Conservation (phyloP, 257 asterid species). For the Primulina huaijiensis region DNA sequence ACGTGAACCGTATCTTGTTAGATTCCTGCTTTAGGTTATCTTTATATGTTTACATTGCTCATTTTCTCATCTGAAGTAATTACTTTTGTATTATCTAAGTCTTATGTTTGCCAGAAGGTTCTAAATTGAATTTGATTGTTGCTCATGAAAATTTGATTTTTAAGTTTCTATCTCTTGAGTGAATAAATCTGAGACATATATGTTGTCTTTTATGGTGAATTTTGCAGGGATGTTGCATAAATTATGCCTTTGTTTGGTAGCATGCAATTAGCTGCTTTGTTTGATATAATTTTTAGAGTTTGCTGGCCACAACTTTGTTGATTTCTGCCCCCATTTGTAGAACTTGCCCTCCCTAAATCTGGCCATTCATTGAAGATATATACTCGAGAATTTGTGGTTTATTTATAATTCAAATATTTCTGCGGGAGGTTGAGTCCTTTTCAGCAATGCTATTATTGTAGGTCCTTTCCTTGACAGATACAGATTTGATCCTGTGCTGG, state of each 20-base stretch:
- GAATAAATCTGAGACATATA: slow-evolving; percentile 7
- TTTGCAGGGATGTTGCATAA: slow-evolving; percentile 1
- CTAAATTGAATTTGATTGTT: slow-evolving; percentile 8
- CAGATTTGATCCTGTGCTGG: slow-evolving; percentile 73
- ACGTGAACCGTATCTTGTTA: neutral
- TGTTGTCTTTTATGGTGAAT: neutral
- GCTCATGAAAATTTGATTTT: slow-evolving; percentile 9
- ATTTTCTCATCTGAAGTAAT: neutral
- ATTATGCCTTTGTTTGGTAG: neutral
- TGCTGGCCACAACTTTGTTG: neutral
- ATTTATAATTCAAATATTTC: slow-evolving; percentile 13
- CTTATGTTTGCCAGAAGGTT: neutral
- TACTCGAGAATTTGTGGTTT: slow-evolving; percentile 9
- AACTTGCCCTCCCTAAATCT: neutral
- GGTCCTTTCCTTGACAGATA: slow-evolving; percentile 52
- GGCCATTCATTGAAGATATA: slow-evolving; percentile 6
- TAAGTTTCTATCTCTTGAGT: neutral
- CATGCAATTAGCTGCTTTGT: neutral
- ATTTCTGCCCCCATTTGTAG: neutral
- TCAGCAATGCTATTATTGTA: slow-evolving; percentile 6
- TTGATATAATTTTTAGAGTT: neutral
- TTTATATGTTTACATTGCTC: neutral
- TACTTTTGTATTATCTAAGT: neutral
- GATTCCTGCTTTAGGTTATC: neutral
- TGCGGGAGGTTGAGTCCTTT: slow-evolving; percentile 11